Evolutionary conservation across 495 filamentous ascomycete species (phyloP).

Genomic region (Hypomontagnella monticulosa): DNA sequence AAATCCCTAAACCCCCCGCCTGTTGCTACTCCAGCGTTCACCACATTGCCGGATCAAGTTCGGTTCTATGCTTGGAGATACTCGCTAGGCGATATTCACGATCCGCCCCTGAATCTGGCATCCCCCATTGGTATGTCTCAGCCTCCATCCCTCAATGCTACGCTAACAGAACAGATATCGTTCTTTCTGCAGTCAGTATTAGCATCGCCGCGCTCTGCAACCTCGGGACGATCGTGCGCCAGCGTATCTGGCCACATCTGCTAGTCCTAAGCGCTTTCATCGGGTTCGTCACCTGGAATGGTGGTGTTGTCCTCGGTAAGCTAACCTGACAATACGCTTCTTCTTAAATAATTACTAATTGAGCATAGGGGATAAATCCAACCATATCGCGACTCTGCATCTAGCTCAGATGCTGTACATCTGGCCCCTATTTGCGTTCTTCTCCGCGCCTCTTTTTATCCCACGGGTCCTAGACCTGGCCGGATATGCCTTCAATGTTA

Average conservation of each 20-base stretch:
- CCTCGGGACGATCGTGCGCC: conserved; percentile 55
- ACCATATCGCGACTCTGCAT: conserved; percentile 89
- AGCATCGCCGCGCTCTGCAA: conserved; percentile 64
- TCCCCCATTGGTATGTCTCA: conserved; percentile 63
- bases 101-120: conserved; percentile 66
- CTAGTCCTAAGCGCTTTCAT: conserved; percentile 73
- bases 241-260: conserved; percentile 72
- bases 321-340: conserved; percentile 16
- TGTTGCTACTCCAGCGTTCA: conserved; percentile 39
- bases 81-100: conserved; percentile 69
- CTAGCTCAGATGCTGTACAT: conserved; percentile 94
- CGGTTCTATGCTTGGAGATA: conserved; percentile 48
- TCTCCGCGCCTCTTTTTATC: conserved; percentile 81
- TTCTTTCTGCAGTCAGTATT: conserved; percentile 67
- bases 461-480: conserved; percentile 42
- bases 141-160: no score
- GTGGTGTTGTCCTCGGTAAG: conserved; percentile 87
- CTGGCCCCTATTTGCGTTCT: conserved; percentile 87
- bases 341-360: conserved; percentile 16
- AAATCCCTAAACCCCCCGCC: conserved; percentile 47
- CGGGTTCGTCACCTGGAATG: conserved; percentile 84
- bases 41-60: conserved; percentile 37
- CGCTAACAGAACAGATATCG: conserved; percentile 47
- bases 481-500: background rate
- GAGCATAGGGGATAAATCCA: conserved; percentile 82